Conservation (phyloP, 1,284 basidiomycete genomes). For the Cutaneotrichosporon curvatum region DNA sequence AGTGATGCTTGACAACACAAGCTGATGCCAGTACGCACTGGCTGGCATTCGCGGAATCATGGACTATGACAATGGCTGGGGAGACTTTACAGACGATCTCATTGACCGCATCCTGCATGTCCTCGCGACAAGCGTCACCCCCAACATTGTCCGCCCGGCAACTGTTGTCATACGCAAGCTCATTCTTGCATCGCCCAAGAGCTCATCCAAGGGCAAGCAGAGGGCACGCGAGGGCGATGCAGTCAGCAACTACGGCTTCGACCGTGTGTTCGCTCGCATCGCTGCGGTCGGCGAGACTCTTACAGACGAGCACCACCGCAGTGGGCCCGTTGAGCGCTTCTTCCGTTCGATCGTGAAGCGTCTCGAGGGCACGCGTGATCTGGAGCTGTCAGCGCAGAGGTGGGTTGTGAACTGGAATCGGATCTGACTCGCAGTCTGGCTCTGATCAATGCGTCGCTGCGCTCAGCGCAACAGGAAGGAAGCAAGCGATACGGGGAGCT, state of each 20-base stretch:
- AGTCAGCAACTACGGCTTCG: conserved; percentile 64
- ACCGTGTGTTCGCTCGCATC: conserved; percentile 74
- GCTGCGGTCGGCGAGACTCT: conserved; percentile 55
- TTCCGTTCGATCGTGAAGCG: conserved; percentile 58
- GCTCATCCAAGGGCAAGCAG: conserved; percentile 16
- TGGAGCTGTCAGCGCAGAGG: conserved; percentile 77
- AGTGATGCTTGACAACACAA: conserved; percentile 4
- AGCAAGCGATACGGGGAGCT: conserved; percentile 33
- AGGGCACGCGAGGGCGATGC: conserved; percentile 14
- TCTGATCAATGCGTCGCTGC: conserved; percentile 66
- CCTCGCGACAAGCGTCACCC: conserved; percentile 63
- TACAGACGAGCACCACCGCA: conserved; percentile 50
- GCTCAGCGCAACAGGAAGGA: conserved; percentile 33
- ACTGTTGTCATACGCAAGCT: conserved; percentile 52
- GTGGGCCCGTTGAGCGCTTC: conserved; percentile 23
- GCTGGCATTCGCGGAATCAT: conserved; percentile 36
- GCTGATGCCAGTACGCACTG: conserved; percentile 31
- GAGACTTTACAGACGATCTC: conserved; percentile 27
- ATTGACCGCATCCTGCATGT: conserved; percentile 60
- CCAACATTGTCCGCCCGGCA: conserved; percentile 93
- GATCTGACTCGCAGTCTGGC: conserved; percentile 58
- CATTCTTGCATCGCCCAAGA: conserved; percentile 30
- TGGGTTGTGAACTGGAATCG: conserved; percentile 27
- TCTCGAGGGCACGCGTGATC: conserved; percentile 66
- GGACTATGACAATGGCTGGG: conserved; percentile 38